Percentiles rank a stretch among this genome's conserved stretches.
Evolutionary conservation across 2,329 filamentous ascomycete species (phyloP).

Genomic region (Aspergillus bombycis): DNA sequence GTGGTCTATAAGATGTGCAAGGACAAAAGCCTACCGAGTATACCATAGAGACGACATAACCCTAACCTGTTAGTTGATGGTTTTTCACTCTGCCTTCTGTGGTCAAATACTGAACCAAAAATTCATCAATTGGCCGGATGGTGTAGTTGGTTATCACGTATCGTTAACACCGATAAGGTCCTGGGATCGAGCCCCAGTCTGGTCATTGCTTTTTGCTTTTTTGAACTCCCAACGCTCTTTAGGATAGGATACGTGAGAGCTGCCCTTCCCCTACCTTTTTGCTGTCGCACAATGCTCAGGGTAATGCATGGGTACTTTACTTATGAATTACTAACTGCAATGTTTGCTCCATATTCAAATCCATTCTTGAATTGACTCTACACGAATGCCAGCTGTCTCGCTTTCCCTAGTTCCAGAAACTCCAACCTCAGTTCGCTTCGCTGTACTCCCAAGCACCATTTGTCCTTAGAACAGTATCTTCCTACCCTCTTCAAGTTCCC

Average conservation of each 20-base stretch:
- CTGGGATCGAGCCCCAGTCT: constrained; percentile 1
- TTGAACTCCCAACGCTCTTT: not conserved
- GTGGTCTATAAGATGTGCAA: no score
- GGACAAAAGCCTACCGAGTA: no score
- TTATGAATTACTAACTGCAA: not conserved
- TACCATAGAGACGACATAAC: no score
- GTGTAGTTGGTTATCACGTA: constrained; percentile 33
- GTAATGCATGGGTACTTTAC: no score
- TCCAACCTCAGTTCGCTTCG: not conserved
- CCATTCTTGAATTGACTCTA: not conserved
- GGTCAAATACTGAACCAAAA: not conserved
- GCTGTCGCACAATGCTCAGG: not conserved
- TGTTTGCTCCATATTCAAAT: no score
- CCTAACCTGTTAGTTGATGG: no score
- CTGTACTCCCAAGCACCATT: not conserved
- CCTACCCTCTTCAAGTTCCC: constrained; percentile 46
- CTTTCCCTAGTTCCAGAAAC: not conserved
- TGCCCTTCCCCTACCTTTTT: not conserved
- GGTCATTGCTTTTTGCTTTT: not conserved
- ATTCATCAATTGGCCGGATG: constrained; percentile 29
- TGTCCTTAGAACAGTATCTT: constrained; percentile 27
- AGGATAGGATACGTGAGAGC: not conserved
- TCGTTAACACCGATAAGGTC: constrained; percentile 3
- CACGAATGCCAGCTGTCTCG: not conserved
- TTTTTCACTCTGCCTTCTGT: not conserved